Evolutionary conservation across 78 protist genomes (phyloP), one percentile per base, ranked within the genome.

Genomic region (Dictyostelium firmibasis): DNA sequence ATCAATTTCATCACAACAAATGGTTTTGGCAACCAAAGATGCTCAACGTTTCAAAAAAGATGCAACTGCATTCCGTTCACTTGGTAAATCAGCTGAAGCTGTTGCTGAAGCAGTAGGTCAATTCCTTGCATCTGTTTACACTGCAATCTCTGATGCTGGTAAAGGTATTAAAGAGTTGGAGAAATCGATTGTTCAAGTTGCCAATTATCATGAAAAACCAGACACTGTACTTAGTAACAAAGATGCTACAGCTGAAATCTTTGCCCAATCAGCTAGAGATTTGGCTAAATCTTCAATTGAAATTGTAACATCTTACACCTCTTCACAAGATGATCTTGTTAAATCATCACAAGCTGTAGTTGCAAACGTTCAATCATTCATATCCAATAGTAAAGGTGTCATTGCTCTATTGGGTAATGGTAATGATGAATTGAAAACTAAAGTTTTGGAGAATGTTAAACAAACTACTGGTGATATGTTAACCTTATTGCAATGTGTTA

Each of bases 1-100:
- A 4, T 25, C 83, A 0, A 91, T 96, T 44, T 25, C 94, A 18
- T 84, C 81, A n/a, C 95, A 91, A 81, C 95, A 85, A 47, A 62
- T 96, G 85, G 93, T 92, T 1, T 35, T 91, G 14, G 92, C 95
- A 0, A 86, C 91, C 4, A 96, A 92, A 79, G 97, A 96, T 72
- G 97, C 95, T 6, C 97, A 96, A 72, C 41, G 97, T 43, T 92
- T 91, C 92, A 91, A 95, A 83, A 83, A 95, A n/a, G 95, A 83
- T 62, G 69, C 86, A 0, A 86, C 96, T 43, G 96, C 96, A 14
- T 81, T 86, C 81, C 50, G 94, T 43, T 89, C 94, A 31, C 87
- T 89, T 81, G 94, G 94, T 33, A 89, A 89, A 53, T 78, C 96
- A 36, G 89, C 92, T 57, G 93, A 93, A 38, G 96, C 81, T 41